Percentiles rank a stretch among this genome's conserved stretches.
phyloP scores from a whole-genome alignment of 768 basidiomycete genomes.

The Tulasnella sp. region DNA sequence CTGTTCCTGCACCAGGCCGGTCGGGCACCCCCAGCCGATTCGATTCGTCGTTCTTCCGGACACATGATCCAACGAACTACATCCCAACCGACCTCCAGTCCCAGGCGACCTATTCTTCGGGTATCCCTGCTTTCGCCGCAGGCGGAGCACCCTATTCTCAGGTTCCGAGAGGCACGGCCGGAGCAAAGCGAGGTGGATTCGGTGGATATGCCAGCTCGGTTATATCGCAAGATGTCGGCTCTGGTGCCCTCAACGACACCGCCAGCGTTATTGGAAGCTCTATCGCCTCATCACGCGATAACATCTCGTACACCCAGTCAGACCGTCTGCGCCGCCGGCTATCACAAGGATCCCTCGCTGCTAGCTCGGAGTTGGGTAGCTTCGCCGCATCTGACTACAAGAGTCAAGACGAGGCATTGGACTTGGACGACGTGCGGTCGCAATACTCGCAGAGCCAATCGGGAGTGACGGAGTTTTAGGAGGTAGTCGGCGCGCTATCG shows the following conservation, averaged over 20 bases:
- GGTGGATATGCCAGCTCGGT: constrained; percentile 69
- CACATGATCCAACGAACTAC: constrained; percentile 87
- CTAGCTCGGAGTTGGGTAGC: constrained; percentile 70
- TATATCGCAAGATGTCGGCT: constrained; percentile 82
- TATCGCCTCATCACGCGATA: constrained; percentile 25
- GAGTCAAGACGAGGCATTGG: constrained; percentile 75
- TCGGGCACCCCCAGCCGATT: constrained; percentile 92
- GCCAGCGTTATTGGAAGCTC: constrained; percentile 53
- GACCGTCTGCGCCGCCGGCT: constrained; percentile 73
- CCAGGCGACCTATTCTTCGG: constrained; percentile 92
- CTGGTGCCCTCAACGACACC: constrained; percentile 48
- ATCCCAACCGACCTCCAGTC: constrained; percentile 96
- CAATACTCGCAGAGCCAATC: constrained; percentile 82
- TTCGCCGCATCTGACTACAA: constrained; percentile 66
- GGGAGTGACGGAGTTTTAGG: constrained; percentile 75
- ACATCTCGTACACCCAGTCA: constrained; percentile 82
- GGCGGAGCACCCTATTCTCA: constrained; percentile 58
- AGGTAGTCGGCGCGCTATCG: background rate
- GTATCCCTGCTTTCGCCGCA: constrained; percentile 71
- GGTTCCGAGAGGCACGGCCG: constrained; percentile 52
- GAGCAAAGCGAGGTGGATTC: constrained; percentile 68
- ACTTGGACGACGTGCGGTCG: constrained; percentile 80
- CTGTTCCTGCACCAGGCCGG: constrained; percentile 36
- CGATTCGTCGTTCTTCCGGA: constrained; percentile 91
- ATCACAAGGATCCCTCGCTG: constrained; percentile 69